Percentiles rank a stretch among this genome's conserved stretches.
Conservation (phyloP, 352 stramenopile genomes). For the Pythium brassicae region DNA sequence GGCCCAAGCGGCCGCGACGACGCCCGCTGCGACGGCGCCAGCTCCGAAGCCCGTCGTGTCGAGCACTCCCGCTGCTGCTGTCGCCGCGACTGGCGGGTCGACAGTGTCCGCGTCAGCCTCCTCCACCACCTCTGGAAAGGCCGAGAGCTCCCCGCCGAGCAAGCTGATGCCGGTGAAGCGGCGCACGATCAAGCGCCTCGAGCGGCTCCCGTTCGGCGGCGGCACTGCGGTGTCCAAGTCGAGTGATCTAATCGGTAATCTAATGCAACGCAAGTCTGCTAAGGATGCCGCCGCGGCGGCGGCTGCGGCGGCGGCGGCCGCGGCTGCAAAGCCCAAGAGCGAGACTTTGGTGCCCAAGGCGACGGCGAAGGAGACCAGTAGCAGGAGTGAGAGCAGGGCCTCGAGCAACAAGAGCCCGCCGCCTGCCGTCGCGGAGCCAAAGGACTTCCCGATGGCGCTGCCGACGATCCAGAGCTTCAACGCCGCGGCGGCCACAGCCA, state of each 20-base stretch:
- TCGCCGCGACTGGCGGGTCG: not conserved
- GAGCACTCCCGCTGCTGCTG: not conserved
- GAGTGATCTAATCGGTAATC: conserved; percentile 74
- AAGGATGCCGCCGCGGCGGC: conserved; percentile 43
- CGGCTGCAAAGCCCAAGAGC: conserved; percentile 25
- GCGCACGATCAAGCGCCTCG: conserved; percentile 72
- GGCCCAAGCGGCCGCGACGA: conserved; percentile 16
- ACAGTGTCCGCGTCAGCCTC: not conserved
- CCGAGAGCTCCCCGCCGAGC: conserved; percentile 1
- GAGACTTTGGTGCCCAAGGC: conserved; percentile 19
- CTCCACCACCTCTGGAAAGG: not conserved
- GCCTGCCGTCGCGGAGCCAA: conserved; percentile 19
- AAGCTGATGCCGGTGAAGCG: conserved; percentile 53
- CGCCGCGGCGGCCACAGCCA: conserved; percentile 24
- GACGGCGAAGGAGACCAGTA: conserved; percentile 12
- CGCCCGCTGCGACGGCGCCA: conserved; percentile 14
- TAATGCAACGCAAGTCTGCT: conserved; percentile 79
- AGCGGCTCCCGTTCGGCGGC: conserved; percentile 60
- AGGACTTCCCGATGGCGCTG: conserved; percentile 41
- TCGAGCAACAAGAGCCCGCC: conserved; percentile 8
- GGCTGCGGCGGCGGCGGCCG: conserved; percentile 17
- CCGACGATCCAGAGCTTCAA: conserved; percentile 86
- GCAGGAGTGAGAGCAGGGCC: conserved; percentile 10
- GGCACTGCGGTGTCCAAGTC: conserved; percentile 63
- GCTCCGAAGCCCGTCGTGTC: not conserved